Evolutionary conservation across 2,329 filamentous ascomycete species (phyloP), one percentile per base, ranked within the genome.

Genomic region (Ophiosphaerella narmari): DNA sequence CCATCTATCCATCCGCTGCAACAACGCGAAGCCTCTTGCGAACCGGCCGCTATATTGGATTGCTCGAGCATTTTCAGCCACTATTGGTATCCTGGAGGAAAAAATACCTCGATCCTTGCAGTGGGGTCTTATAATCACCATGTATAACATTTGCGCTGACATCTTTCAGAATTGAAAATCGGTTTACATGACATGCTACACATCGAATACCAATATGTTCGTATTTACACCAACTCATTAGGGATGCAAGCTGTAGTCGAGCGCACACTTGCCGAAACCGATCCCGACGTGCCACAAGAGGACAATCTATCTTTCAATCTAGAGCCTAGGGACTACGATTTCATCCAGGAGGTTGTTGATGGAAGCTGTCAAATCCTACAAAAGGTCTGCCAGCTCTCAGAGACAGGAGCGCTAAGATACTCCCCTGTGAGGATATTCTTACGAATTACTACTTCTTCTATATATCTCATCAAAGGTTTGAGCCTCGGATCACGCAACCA

Each of bases 231-330:
- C 34, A 78, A 78, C 39, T 77, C 75, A 0, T 74, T 83, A 5
- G 80, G 80, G 2, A 80, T 84, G 67, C 81, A 84, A 63, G 81
- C 81, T 2, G 77, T 83, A 3, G 80, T 83, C 3, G 81, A 83
- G 50, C 77, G 80, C n/a, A 77, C 76, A 1, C 68, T 80, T n/a
- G 67, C 69, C 6, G 70, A 73, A 43, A 66, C 68, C 18, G 70
- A 74, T 52, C 66, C 67, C 4, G 67, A 72, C 11, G 66, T 65
- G 1, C 65, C 66, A 34, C 77, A 66, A 47, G 68, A 71, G 35
- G 67, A 72, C 8, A 66, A 77, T 33, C 61, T 77, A 9, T 66
- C 75, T 11, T 70, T 78, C 56, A 72, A 74, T 40, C 73, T 80
- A 18, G 77, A 80, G 47, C 72, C 77, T 1, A 74, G 75, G 40